Percentiles rank a stretch among this genome's conserved stretches.
Evolutionary conservation across 495 filamentous ascomycete species (phyloP).

Genomic region (Hypoxylon perforatum): DNA sequence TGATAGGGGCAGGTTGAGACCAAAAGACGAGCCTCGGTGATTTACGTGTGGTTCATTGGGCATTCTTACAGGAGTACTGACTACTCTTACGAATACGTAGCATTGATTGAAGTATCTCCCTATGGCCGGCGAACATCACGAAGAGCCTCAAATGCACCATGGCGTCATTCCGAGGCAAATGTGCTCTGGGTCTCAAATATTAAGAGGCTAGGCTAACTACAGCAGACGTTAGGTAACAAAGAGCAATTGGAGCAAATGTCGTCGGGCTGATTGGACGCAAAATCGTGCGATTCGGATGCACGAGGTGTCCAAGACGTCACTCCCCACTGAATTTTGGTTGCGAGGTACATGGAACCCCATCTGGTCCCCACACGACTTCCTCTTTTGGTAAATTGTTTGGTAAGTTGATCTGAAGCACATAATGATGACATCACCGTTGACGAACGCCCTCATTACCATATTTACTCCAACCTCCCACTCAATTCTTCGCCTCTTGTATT

Average conservation of each 20-base stretch:
- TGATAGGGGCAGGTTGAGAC: no score
- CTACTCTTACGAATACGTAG: no score
- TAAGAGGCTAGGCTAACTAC: not conserved
- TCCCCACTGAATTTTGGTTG: conserved; percentile 17
- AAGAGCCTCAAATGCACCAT: conserved; percentile 27
- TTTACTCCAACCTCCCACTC: not conserved
- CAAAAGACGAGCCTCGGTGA: no score
- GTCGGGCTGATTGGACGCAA: not conserved
- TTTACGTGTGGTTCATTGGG: no score
- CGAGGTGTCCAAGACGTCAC: conserved; percentile 31
- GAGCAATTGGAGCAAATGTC: not conserved
- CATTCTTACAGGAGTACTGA: no score
- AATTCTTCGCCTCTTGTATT: not conserved
- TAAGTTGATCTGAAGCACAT: conserved; percentile 7
- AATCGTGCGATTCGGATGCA: not conserved
- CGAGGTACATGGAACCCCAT: conserved; percentile 1
- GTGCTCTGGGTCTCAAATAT: not conserved
- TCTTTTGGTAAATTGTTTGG: conserved; percentile 23
- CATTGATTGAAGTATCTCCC: no score
- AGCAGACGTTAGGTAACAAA: not conserved
- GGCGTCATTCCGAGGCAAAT: conserved; percentile 14
- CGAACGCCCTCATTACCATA: not conserved
- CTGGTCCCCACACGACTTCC: conserved; percentile 18
- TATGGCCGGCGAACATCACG: not conserved
- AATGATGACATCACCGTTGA: conserved; percentile 35